These are phyloP conservation scores for Aspergillus sp. DNA, from an alignment of 2,329 filamentous ascomycete species.

Conservation along the genomic window DNA sequence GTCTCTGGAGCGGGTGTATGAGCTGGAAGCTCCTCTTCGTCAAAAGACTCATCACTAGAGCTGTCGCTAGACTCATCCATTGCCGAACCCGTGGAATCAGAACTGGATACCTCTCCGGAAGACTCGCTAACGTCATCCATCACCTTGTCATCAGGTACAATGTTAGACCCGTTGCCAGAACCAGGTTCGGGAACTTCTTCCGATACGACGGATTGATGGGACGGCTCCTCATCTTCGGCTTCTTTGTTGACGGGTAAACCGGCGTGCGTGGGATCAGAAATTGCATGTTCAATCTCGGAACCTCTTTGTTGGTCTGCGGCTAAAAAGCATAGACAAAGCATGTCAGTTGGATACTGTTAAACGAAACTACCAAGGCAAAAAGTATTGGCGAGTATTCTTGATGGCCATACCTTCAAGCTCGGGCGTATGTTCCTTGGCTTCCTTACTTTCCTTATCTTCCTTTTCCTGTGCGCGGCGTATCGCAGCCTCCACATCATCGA, in stretches of 20 bases:
- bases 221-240: neutral
- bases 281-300: neutral
- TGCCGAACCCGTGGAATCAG: constrained; percentile 35
- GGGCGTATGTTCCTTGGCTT: constrained; percentile 16
- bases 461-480: constrained; percentile 23
- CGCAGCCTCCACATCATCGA: constrained; percentile 46
- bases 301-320: neutral
- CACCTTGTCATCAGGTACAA: neutral
- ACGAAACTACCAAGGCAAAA: neutral
- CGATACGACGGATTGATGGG: neutral
- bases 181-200: neutral
- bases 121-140: constrained; percentile 18
- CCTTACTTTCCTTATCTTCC: too few species aligned
- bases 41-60: constrained; percentile 22
- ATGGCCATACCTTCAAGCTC: constrained; percentile 7
- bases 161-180: neutral
- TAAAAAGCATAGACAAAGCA: neutral
- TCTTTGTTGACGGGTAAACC: neutral
- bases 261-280: neutral
- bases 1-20: neutral
- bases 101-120: constrained; percentile 25
- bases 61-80: constrained; percentile 43
- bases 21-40: constrained; percentile 16
- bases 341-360: neutral
- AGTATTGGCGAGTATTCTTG: constrained; percentile 22